Percentiles rank a stretch among this genome's conserved stretches.
Evolutionary conservation across 768 basidiomycete genomes (phyloP).

Genomic region (Amanita jacksonii): DNA sequence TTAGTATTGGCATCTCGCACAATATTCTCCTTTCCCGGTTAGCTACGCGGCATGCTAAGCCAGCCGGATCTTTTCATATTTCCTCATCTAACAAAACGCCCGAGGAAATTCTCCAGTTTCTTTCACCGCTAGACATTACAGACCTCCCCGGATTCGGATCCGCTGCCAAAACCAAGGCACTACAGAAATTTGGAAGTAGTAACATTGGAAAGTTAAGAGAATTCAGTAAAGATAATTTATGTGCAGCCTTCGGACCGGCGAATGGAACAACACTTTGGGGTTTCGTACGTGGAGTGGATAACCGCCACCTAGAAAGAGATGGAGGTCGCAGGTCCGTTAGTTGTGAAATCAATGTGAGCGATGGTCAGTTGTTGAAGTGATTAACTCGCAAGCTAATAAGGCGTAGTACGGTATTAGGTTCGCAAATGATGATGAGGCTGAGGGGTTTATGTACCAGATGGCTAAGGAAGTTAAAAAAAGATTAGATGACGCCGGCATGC

Average conservation of each 20-base stretch:
- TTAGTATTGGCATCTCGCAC: slow-evolving; percentile 85
- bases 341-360: slow-evolving; percentile 87
- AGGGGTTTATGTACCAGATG: slow-evolving; percentile 69
- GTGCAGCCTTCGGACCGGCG: slow-evolving; percentile 65
- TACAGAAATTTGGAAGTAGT: slow-evolving; percentile 66
- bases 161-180: slow-evolving; percentile 66
- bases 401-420: slow-evolving; percentile 92
- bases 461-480: slow-evolving; percentile 68
- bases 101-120: slow-evolving; percentile 39
- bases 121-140: slow-evolving; percentile 64
- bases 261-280: slow-evolving; percentile 84
- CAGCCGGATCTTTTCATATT: slow-evolving; percentile 79
- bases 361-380: background rate
- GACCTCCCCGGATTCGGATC: slow-evolving; percentile 85
- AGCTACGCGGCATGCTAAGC: slow-evolving; percentile 87
- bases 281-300: slow-evolving; percentile 76
- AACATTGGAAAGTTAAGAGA: slow-evolving; percentile 58
- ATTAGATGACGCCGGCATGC: slow-evolving; percentile 56
- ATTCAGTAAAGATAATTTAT: slow-evolving; percentile 55
- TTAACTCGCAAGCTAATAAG: too few species aligned
- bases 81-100: slow-evolving; percentile 15
- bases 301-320: slow-evolving; percentile 69
- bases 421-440: slow-evolving; percentile 70
- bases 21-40: slow-evolving; percentile 91
- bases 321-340: slow-evolving; percentile 87